phyloP scores from a whole-genome alignment of 176 grass and related monocot species.

The Ampelocalamus luodianensis region DNA sequence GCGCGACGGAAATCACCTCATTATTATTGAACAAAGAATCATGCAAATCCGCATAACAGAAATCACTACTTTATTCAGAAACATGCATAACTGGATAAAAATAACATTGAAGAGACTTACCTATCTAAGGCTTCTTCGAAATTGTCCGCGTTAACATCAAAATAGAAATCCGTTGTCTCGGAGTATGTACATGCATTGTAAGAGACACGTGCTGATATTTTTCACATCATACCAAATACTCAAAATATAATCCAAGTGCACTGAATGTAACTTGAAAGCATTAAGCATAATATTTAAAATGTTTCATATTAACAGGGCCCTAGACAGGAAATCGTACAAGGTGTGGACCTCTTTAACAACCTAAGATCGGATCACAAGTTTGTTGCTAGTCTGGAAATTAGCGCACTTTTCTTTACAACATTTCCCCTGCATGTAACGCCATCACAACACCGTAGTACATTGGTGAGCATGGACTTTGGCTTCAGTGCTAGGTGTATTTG shows the following conservation, averaged over 20 bases:
- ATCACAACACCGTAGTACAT: neutral
- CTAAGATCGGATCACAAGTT: constrained; percentile 8
- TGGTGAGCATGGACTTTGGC: neutral
- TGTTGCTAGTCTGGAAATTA: constrained; percentile 16
- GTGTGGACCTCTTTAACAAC: neutral
- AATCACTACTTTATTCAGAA: constrained; percentile 28
- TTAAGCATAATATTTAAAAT: constrained; percentile 2
- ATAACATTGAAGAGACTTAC: constrained; percentile 47
- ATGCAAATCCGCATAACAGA: constrained; percentile 49
- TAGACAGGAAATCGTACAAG: constrained; percentile 11
- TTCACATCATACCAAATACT: constrained; percentile 30
- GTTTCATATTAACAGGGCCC: neutral
- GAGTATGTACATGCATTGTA: constrained; percentile 74
- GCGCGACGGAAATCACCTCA: constrained; percentile 42
- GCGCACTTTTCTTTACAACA: neutral
- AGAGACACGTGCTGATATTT: constrained; percentile 80
- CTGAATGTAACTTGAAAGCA: constrained; percentile 23
- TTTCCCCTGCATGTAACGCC: neutral
- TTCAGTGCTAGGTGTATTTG: constrained; percentile 35
- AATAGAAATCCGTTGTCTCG: constrained; percentile 84
- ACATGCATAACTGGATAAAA: constrained; percentile 13
- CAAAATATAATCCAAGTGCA: constrained; percentile 30
- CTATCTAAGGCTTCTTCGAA: constrained; percentile 91
- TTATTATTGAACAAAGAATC: constrained; percentile 56
- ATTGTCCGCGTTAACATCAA: constrained; percentile 87